Evolutionary conservation across 2,329 filamentous ascomycete species (phyloP).

Genomic region (Talaromyces sp.): DNA sequence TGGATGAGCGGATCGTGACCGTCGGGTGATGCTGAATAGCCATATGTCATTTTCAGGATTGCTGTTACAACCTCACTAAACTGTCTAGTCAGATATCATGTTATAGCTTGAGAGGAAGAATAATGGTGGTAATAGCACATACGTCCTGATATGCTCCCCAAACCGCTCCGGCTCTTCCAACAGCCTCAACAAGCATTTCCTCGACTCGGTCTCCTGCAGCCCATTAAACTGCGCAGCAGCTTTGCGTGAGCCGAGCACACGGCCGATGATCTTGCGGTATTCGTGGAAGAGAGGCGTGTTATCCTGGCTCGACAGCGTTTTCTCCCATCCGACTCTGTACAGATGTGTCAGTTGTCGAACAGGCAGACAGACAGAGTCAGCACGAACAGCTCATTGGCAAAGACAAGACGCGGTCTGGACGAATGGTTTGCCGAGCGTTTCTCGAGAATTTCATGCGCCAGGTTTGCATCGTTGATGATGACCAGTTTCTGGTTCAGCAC

Average conservation of each 20-base stretch:
- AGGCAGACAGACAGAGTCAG: neutral
- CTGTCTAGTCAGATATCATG: neutral
- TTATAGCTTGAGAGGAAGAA: neutral
- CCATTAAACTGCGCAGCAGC: constrained; percentile 34
- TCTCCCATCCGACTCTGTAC: constrained; percentile 33
- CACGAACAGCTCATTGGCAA: constrained; percentile 32
- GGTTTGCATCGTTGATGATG: constrained; percentile 27
- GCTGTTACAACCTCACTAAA: constrained; percentile 17
- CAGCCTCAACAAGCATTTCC: constrained; percentile 39
- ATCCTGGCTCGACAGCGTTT: constrained; percentile 27
- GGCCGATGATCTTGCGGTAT: constrained; percentile 42
- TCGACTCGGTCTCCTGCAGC: constrained; percentile 41
- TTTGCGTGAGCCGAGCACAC: constrained; percentile 40
- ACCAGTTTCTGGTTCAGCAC: constrained; percentile 31
- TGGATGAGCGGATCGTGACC: constrained; percentile 38
- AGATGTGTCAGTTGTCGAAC: neutral
- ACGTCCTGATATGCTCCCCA: constrained; percentile 38
- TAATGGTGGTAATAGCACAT: neutral
- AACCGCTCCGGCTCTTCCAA: constrained; percentile 34
- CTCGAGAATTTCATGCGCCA: constrained; percentile 29
- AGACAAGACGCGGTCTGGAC: constrained; percentile 23
- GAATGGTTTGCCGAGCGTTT: constrained; percentile 25
- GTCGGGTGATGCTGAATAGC: constrained; percentile 33
- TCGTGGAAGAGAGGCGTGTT: constrained; percentile 34
- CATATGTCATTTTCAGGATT: constrained; percentile 35